Evolutionary conservation across 2,329 filamentous ascomycete species (phyloP).

Genomic region (Fusarium nygamai): DNA sequence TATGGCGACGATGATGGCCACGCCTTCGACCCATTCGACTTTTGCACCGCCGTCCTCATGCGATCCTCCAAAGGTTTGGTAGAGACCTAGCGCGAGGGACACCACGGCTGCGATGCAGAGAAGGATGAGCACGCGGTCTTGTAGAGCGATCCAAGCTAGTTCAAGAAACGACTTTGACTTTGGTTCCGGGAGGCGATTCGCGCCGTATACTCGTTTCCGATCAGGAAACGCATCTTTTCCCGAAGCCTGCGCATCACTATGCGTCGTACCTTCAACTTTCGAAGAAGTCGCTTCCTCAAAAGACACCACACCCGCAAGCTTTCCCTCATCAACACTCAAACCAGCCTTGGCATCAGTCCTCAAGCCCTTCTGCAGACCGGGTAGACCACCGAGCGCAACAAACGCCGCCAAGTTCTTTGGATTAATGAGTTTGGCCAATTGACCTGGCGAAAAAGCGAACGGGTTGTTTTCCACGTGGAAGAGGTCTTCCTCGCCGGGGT

Average conservation of each 20-base stretch:
- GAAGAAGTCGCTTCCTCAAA: constrained; percentile 70
- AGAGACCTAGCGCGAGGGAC: constrained; percentile 73
- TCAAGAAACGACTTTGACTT: constrained; percentile 68
- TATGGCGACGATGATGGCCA: constrained; percentile 74
- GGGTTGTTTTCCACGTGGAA: constrained; percentile 79
- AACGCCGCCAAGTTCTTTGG: constrained; percentile 86
- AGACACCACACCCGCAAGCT: constrained; percentile 68
- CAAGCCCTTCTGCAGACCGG: constrained; percentile 79
- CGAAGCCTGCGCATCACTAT: neutral
- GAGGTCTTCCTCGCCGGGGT: constrained; percentile 76
- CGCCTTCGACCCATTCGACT: constrained; percentile 74
- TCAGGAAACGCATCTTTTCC: constrained; percentile 27
- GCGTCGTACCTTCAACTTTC: neutral
- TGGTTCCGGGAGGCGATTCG: constrained; percentile 68
- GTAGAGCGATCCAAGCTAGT: constrained; percentile 73
- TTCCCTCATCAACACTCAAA: constrained; percentile 76
- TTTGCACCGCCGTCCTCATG: constrained; percentile 52
- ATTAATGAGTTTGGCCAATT: constrained; percentile 83
- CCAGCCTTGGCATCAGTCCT: constrained; percentile 75
- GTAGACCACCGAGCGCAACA: constrained; percentile 77
- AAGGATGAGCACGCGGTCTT: constrained; percentile 73
- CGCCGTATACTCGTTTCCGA: constrained; percentile 30
- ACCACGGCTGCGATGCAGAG: constrained; percentile 72
- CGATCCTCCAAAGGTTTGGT: constrained; percentile 68
- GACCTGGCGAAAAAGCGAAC: constrained; percentile 83